These are phyloP conservation scores for Phyllosticta ampelicida DNA, from an alignment of 2,329 filamentous ascomycete genomes.

Conservation along the genomic window DNA sequence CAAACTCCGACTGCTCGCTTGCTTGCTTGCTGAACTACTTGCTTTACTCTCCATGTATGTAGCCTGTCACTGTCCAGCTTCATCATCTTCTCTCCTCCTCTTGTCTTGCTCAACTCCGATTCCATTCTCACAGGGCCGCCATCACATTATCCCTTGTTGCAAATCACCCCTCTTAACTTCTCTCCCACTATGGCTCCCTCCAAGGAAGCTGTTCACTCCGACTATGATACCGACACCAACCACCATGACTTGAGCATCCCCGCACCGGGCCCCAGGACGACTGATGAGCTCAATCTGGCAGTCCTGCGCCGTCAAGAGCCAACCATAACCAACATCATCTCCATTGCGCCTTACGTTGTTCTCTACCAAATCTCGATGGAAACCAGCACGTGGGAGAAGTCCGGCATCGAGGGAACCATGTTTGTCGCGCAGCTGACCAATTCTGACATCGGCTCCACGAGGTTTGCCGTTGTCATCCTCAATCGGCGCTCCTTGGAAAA, in stretches of 20 bases:
- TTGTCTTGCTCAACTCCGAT: neutral
- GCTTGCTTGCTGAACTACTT: no score
- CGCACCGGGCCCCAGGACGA: slow-evolving; percentile 49
- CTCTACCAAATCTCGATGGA: slow-evolving; percentile 67
- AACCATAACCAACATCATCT: slow-evolving; percentile 59
- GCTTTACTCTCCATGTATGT: no score
- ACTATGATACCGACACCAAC: slow-evolving; percentile 41
- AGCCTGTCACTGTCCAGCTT: no score
- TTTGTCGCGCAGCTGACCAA: slow-evolving; percentile 63
- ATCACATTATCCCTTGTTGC: neutral
- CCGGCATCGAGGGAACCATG: slow-evolving; percentile 72
- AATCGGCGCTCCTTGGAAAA: slow-evolving; percentile 40
- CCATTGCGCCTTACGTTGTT: slow-evolving; percentile 74
- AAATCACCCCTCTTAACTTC: slow-evolving; percentile 15
- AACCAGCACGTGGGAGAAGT: slow-evolving; percentile 69
- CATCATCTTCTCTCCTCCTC: neutral
- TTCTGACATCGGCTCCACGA: slow-evolving; percentile 25
- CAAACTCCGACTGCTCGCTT: no score
- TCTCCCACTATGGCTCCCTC: slow-evolving; percentile 22
- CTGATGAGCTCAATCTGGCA: slow-evolving; percentile 76
- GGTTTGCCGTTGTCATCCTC: slow-evolving; percentile 36
- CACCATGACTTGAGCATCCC: slow-evolving; percentile 20
- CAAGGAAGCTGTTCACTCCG: slow-evolving; percentile 37
- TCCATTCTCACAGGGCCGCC: neutral
- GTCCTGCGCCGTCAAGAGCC: slow-evolving; percentile 77